phyloP scores from a whole-genome alignment of 176 grass and related monocot species.

The Urochloa ruziziensis region DNA sequence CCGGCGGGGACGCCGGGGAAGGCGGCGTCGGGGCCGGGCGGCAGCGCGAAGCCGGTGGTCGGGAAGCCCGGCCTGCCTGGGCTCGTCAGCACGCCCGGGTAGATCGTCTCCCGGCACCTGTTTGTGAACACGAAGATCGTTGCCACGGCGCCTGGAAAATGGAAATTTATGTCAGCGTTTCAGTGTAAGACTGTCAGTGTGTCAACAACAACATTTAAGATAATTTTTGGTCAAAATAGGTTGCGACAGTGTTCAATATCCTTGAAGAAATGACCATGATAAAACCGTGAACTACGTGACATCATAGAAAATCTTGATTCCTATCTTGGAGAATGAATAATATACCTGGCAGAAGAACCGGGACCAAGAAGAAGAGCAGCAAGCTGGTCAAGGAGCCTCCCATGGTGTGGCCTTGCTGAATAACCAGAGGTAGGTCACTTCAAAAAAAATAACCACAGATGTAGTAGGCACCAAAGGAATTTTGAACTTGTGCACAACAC shows the following conservation, averaged over 20 bases:
- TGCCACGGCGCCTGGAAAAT: constrained; percentile 35
- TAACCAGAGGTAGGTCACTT: no score
- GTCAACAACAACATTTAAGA: not conserved
- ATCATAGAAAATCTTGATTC: not conserved
- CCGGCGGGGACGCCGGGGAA: not conserved
- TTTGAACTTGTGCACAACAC: not conserved
- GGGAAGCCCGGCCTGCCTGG: constrained; percentile 8
- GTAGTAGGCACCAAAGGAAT: not conserved
- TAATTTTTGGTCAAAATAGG: not conserved
- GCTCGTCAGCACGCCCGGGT: constrained; percentile 45
- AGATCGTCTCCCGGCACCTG: constrained; percentile 46
- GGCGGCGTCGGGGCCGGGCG: not conserved
- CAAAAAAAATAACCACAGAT: no score
- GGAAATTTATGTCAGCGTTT: not conserved
- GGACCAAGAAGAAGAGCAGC: not conserved
- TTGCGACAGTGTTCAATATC: no score
- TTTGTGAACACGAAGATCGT: constrained; percentile 44
- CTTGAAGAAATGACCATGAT: not conserved
- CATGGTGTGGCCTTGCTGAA: not conserved
- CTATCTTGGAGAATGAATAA: not conserved
- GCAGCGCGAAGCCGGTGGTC: constrained; percentile 46
- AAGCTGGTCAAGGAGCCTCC: not conserved
- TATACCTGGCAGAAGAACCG: not conserved
- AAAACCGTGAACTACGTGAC: not conserved
- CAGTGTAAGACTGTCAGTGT: not conserved